Evolutionary conservation across 1,284 basidiomycete species (phyloP).

Genomic region (Naganishia liquefaciens): DNA sequence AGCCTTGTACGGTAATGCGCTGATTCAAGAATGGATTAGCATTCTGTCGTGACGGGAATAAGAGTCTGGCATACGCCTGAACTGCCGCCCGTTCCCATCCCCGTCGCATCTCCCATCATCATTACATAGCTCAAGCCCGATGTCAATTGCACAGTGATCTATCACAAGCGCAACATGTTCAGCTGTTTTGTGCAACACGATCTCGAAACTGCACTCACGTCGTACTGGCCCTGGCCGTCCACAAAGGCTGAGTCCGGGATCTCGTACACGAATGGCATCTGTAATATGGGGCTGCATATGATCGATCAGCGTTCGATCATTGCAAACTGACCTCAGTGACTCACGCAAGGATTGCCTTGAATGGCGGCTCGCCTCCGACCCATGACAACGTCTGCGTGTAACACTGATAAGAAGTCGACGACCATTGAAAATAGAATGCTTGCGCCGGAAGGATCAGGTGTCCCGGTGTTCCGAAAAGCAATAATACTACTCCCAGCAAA

Average conservation of each 20-base stretch:
- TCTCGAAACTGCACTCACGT: slow-evolving; percentile 21
- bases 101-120: slow-evolving; percentile 30
- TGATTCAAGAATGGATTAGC: not conserved
- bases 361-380: slow-evolving; percentile 30
- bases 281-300: slow-evolving; percentile 28
- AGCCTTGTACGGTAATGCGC: slow-evolving; percentile 31
- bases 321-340: not conserved
- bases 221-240: slow-evolving; percentile 27
- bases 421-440: slow-evolving; percentile 32
- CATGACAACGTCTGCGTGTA: slow-evolving; percentile 29
- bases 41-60: too few relatives aligned
- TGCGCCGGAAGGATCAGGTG: not conserved
- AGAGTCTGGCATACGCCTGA: slow-evolving; percentile 10
- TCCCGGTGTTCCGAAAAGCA: not conserved
- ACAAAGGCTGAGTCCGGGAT: slow-evolving; percentile 30
- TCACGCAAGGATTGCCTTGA: slow-evolving; percentile 32
- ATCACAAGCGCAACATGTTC: not conserved
- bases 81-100: slow-evolving; percentile 29
- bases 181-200: not conserved
- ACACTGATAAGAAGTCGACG: slow-evolving; percentile 30
- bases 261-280: slow-evolving; percentile 31
- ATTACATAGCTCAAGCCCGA: slow-evolving; percentile 32
- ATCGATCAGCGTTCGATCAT: not conserved
- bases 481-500: not conserved
- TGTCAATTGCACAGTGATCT: slow-evolving; percentile 31